These are phyloP conservation scores for Candida caryicola DNA, from an alignment of 805 yeast species.

Conservation along the genomic window DNA sequence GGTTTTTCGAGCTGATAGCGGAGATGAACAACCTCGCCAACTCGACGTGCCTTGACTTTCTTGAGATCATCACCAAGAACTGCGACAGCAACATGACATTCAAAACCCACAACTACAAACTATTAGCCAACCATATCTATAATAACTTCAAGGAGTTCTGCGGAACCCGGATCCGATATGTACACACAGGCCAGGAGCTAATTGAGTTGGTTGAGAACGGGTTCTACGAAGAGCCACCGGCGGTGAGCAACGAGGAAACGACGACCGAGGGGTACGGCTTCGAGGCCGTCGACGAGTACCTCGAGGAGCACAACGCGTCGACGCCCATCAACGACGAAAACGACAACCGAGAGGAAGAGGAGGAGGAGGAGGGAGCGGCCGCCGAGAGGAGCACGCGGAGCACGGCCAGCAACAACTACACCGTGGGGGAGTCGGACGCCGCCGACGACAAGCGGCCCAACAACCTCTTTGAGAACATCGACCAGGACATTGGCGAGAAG, in stretches of 20 bases:
- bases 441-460: conserved; percentile 3
- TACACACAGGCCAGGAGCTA: conserved; percentile 28
- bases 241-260: conserved; percentile 5
- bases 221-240: conserved; percentile 7
- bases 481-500: not conserved
- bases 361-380: not conserved
- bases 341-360: conserved; percentile 5
- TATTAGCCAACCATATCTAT: conserved; percentile 30
- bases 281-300: conserved; percentile 20
- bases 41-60: conserved; percentile 72
- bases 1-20: conserved; percentile 46
- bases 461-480: not conserved
- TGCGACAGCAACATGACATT: conserved; percentile 17
- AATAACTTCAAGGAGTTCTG: conserved; percentile 28
- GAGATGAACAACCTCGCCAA: conserved; percentile 60
- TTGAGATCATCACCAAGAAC: conserved; percentile 41
- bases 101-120: conserved; percentile 22
- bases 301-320: conserved; percentile 20
- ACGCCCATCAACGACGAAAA: conserved; percentile 27
- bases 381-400: not conserved
- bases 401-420: not conserved
- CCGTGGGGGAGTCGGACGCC: not conserved
- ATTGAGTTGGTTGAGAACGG: conserved; percentile 25
- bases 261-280: conserved; percentile 2
- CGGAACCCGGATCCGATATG: conserved; percentile 20